Base-by-base conservation (phyloP, 2,329 filamentous ascomycete species). In the Fusarium guadeloupense region DNA sequence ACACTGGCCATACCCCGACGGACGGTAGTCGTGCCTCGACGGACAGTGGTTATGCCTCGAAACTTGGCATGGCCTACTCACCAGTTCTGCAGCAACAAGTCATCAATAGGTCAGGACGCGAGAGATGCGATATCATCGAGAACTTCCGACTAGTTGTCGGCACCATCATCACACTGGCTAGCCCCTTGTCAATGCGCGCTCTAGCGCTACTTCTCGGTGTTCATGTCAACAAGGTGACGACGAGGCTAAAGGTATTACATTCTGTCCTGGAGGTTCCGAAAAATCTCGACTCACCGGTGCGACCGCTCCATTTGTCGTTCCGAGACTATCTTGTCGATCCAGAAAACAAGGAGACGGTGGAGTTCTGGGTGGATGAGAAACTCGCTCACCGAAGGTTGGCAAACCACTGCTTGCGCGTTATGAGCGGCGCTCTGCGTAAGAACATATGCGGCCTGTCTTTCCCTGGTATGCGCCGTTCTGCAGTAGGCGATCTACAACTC, bases 361-460 rank as follows among this genome's bases (percentile, higher is more conserved):
- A 45, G 4, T 78, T 80, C 60, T 73, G 73, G 71, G 64, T 78
- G 39, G 69, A 81, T 21, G 72, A 77, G 58, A 64, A 49, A 51
- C 35, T 61, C n/a, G 66, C 69, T 16, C 73, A 62, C 44, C 12
- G 57, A 81, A 9, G 71, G 74, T 2, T 54, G 20, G 20, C 33
- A 63, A 19, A 37, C 6, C 23, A 38, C n/a, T 81, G 78, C 58
- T 50, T 81, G 17, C 33, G 72, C 31, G 54, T 78, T 1, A 71
- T 79, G 67, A 5, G 26, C 1, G 59, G 49, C 3, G 59, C 50
- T 49, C 67, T 81, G 1, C 73, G 68, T 26, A 65, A 72, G 60
- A 67, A 80, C 50, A 75, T 80, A 6, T 80, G 75, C 54, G 54
- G 57, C 9, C 46, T 77, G 1, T 19, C 54, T 33, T n/a, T 31